Evolutionary conservation across 768 basidiomycete species (phyloP), one percentile per base, ranked within the genome.

Genomic region (Hypsizygus marmoreus): DNA sequence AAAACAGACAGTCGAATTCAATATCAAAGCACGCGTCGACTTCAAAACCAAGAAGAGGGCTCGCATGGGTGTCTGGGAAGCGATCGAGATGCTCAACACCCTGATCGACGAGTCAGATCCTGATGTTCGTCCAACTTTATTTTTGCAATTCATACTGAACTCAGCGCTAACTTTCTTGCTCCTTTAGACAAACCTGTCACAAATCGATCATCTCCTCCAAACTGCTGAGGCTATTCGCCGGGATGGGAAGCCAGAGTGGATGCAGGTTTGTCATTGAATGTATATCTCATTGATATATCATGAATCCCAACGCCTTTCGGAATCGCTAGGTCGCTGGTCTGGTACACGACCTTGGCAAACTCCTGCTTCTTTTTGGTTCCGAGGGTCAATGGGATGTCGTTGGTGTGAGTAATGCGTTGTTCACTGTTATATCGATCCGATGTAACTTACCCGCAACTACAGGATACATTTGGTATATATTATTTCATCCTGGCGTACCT

Each of bases 301-400:
- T 25, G 7, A 16, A 23, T 35, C 47, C 40, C 29, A 48, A 26
- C 34, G 46, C 39, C 26, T 57, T 59, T 57, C 54, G 59, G 59
- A 80, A 73, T n/a, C n/a, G n/a, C n/a, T n/a, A n/a, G n/a, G 79
- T 91, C 45, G 81, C 88, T 23, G 91, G 91, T 3, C 78, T 94
- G 14, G 77, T 93, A 30, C 92, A 95, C 58, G 92, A 95, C 64
- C 80, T 95, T 36, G 93, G 93, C 43, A 95, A 95, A 63, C 76
- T 95, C 4, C 67, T 95, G 11, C 80, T 84, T 62, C 75, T 95
- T 52, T 92, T 91, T 61, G 88, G 84, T 22, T 88, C 89, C 2
- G 74, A 90, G 61, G 92, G 92, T 5, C 92, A 95, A 68, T 95
- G 93, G 93, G 92, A 93, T 51, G 92, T 95, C 38, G 93, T 95